phyloP scores from a whole-genome alignment of 495 filamentous ascomycete species.

The Schizothecium vesticola region DNA sequence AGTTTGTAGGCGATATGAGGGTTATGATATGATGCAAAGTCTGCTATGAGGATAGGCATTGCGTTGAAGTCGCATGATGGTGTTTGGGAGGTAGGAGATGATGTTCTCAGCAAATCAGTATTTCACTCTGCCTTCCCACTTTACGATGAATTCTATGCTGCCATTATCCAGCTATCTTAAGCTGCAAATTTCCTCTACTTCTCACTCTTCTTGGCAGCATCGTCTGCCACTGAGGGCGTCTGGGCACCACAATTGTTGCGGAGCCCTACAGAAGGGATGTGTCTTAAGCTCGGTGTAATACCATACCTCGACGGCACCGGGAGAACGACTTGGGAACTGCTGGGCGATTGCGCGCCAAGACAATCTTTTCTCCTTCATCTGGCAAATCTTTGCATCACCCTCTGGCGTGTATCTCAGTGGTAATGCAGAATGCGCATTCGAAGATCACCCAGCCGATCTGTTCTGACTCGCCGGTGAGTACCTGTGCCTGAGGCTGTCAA shows the following conservation, averaged over 20 bases:
- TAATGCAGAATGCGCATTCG: no score
- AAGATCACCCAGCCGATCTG: no score
- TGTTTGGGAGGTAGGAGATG: no score
- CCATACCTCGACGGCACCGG: constrained; percentile 3
- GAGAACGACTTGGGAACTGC: constrained; percentile 10
- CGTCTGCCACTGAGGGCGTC: constrained; percentile 3
- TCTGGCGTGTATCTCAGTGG: constrained; percentile 11
- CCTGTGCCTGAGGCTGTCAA: no score
- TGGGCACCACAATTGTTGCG: not conserved
- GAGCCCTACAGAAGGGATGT: constrained; percentile 1
- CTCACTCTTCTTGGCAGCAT: constrained; percentile 7
- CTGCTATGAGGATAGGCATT: no score
- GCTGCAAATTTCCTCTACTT: constrained; percentile 6
- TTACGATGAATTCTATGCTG: constrained; percentile 10
- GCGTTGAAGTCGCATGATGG: no score
- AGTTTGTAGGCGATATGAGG: no score
- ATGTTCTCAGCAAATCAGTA: no score
- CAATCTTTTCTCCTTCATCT: constrained; percentile 11
- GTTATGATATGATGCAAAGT: no score
- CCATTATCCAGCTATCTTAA: constrained; percentile 5
- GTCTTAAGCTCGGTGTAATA: constrained; percentile 10
- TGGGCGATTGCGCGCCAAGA: constrained; percentile 10
- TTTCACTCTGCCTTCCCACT: constrained; percentile 17
- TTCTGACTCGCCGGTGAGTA: no score
- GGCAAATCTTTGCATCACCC: constrained; percentile 12